Conservation (phyloP, 345 rosid genomes). For the Clausena lansium region DNA sequence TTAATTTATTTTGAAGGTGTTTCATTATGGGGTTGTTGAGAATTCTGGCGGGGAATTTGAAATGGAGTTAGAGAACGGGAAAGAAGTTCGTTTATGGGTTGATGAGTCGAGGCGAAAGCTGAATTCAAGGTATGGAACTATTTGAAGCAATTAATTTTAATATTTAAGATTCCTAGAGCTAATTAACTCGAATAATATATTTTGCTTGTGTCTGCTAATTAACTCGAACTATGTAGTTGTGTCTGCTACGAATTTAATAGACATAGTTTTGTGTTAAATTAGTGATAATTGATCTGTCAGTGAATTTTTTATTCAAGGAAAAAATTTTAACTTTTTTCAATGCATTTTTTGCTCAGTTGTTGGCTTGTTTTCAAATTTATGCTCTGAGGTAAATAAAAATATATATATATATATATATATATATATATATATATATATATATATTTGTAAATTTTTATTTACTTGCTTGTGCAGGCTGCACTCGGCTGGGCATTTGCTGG, state of each 20-base stretch:
- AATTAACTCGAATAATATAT: background rate
- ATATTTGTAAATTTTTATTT: background rate
- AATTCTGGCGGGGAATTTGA: slow-evolving; percentile 32
- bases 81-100: slow-evolving; percentile 50
- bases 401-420: too few relatives aligned
- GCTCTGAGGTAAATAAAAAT: background rate
- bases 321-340: background rate
- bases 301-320: background rate
- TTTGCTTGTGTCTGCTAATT: background rate
- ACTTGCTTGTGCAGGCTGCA: slow-evolving; percentile 52
- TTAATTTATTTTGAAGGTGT: slow-evolving; percentile 40
- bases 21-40: slow-evolving; percentile 65
- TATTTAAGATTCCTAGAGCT: background rate
- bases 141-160: background rate
- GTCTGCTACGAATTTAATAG: background rate
- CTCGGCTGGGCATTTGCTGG: slow-evolving; percentile 88
- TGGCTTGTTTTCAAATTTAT: background rate
- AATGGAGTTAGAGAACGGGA: slow-evolving; percentile 38
- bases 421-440: too few relatives aligned
- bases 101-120: slow-evolving; percentile 69
- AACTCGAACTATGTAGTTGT: background rate
- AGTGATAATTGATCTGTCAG: background rate
- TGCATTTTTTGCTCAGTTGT: background rate
- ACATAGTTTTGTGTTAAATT: background rate
- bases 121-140: slow-evolving; percentile 58